Conservation (phyloP, 2,329 filamentous ascomycete genomes). For the Microsporum ferrugineum region DNA sequence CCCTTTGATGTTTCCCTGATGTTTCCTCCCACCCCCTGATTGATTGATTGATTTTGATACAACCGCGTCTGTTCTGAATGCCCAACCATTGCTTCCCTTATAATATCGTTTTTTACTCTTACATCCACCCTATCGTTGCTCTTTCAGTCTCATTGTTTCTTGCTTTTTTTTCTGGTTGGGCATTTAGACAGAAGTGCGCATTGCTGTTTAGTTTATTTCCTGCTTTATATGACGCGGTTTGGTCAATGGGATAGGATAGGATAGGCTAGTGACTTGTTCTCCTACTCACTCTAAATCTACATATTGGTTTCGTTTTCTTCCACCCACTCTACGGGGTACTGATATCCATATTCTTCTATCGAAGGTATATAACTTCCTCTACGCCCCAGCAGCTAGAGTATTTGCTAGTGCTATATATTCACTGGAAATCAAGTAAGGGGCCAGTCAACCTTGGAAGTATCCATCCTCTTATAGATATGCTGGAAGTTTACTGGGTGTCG, state of each 20-base stretch:
- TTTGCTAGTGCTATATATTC: too few species aligned
- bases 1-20: constrained; percentile 4
- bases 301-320: background rate
- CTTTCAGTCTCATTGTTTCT: constrained; percentile 8
- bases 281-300: background rate
- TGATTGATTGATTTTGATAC: constrained; percentile 39
- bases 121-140: constrained; percentile 14
- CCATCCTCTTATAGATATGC: too few species aligned
- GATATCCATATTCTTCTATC: too few species aligned
- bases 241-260: background rate
- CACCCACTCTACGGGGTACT: background rate
- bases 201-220: constrained; percentile 18
- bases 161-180: constrained; percentile 20
- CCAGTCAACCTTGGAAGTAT: too few species aligned
- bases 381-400: too few species aligned
- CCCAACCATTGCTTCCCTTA: constrained; percentile 21
- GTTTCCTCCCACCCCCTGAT: background rate
- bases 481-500: too few species aligned
- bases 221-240: background rate
- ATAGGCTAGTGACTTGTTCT: background rate
- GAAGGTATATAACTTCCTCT: too few species aligned
- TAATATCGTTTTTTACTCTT: constrained; percentile 13
- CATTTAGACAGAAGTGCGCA: constrained; percentile 38
- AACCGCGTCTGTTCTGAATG: constrained; percentile 35
- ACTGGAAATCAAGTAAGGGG: too few species aligned